These are phyloP conservation scores for Pleurozium schreberi DNA, from an alignment of 225 moss, liverwort and hornwort genomes.

Conservation along the genomic window DNA sequence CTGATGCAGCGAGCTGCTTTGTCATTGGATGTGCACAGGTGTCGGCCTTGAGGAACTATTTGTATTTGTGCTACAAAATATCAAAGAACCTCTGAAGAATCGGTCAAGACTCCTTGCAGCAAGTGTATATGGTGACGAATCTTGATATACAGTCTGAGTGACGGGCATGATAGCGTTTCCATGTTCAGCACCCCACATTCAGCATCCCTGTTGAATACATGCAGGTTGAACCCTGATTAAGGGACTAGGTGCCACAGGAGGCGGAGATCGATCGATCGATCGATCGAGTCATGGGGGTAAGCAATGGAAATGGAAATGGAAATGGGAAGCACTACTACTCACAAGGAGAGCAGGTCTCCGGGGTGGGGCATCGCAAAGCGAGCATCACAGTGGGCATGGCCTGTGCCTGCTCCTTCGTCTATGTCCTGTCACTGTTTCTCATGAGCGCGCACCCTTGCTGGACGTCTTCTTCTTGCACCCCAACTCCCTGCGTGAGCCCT, in stretches of 20 bases:
- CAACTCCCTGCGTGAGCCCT: not conserved
- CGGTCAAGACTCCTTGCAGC: not conserved
- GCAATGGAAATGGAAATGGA: slow-evolving; percentile 1
- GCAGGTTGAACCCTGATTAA: not conserved
- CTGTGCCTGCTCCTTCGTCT: slow-evolving; percentile 28
- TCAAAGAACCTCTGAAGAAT: not conserved
- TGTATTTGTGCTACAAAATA: not conserved
- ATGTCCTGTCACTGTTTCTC: slow-evolving; percentile 25
- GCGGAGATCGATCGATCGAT: not conserved
- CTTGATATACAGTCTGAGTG: not conserved
- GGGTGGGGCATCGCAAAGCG: slow-evolving; percentile 16
- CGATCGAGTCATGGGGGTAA: slow-evolving; percentile 5
- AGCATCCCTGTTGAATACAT: not conserved
- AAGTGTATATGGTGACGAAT: not conserved
- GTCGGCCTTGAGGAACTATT: not conserved
- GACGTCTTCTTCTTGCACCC: slow-evolving; percentile 1
- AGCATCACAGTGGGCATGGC: slow-evolving; percentile 29
- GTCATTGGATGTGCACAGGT: not conserved
- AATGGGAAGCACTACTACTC: not conserved
- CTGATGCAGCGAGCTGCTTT: not conserved
- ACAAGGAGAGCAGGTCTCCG: slow-evolving; percentile 1
- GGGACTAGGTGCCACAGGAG: not conserved
- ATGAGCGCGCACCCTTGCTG: slow-evolving; percentile 29
- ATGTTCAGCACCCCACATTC: not conserved
- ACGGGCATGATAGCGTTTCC: not conserved